Conservation (phyloP, 805 yeast species). For the Hanseniaspora osmophila region DNA sequence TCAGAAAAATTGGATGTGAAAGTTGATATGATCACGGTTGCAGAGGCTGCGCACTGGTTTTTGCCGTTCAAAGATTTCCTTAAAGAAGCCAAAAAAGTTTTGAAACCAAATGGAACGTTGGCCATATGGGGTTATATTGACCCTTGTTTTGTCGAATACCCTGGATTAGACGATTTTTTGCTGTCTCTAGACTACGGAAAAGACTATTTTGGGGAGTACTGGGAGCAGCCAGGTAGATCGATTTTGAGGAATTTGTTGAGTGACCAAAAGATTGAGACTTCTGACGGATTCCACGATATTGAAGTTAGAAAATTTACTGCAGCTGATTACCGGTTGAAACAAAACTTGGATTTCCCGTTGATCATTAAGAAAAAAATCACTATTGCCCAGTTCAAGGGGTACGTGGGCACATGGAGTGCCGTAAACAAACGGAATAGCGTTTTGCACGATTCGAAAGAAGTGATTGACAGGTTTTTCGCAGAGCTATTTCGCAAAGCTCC, state of each 20-base stretch:
- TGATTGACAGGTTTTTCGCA: conserved; percentile 1
- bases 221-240: conserved; percentile 77
- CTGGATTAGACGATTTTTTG: conserved; percentile 41
- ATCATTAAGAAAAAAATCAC: conserved; percentile 26
- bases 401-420: conserved; percentile 59
- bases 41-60: conserved; percentile 83
- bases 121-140: conserved; percentile 75
- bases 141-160: conserved; percentile 40
- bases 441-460: conserved; percentile 20
- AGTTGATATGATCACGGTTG: conserved; percentile 60
- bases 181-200: conserved; percentile 38
- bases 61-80: conserved; percentile 37
- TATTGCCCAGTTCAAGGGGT: conserved; percentile 33
- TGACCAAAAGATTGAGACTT: conserved; percentile 8
- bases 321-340: conserved; percentile 10
- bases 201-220: conserved; percentile 42
- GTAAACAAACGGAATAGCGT: conserved; percentile 40
- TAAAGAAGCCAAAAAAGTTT: conserved; percentile 31
- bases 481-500: neutral
- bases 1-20: conserved; percentile 23
- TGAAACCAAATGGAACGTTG: conserved; percentile 46
- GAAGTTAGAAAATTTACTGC: conserved; percentile 18
- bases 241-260: conserved; percentile 32
- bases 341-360: conserved; percentile 14
- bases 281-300: conserved; percentile 28